Conservation (phyloP, 2,329 filamentous ascomycete genomes). For the Cylindrodendrum hubeiense region DNA sequence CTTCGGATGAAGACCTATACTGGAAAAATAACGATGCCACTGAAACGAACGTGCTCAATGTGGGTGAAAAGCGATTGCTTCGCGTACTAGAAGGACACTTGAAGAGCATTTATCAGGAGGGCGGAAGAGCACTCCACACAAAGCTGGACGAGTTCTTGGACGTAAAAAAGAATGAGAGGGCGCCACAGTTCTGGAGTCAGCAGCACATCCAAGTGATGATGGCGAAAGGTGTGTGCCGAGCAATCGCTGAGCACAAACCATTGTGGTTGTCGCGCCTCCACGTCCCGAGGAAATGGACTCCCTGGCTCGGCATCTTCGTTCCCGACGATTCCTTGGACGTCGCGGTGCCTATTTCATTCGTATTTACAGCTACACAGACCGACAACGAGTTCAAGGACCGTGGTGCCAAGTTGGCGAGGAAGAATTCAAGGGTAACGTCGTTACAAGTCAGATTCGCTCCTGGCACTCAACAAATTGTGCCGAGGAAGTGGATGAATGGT, state of each 20-base stretch:
- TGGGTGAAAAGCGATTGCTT: not conserved
- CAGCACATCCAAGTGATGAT: constrained; percentile 2
- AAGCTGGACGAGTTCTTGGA: not conserved
- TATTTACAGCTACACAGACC: not conserved
- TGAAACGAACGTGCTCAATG: not conserved
- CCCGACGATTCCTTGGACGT: too few species aligned
- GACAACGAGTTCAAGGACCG: constrained; percentile 5
- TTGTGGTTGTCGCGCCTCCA: too few species aligned
- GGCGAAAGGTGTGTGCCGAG: not conserved
- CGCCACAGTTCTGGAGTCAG: not conserved
- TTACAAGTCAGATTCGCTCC: not conserved
- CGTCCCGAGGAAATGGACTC: too few species aligned
- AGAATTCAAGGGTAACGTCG: constrained; percentile 2
- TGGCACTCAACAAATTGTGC: not conserved
- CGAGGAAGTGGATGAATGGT: constrained; percentile 6
- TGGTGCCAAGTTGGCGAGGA: constrained; percentile 3
- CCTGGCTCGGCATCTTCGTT: too few species aligned
- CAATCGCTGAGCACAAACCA: not conserved
- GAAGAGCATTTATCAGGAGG: not conserved
- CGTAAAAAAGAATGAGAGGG: not conserved
- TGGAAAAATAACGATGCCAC: not conserved
- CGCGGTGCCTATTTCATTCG: too few species aligned
- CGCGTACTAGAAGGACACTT: not conserved
- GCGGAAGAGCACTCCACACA: not conserved
- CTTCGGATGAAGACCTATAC: not conserved